phyloP scores from a whole-genome alignment of 225 moss, liverwort and hornwort species.

The Ulota crispa region DNA sequence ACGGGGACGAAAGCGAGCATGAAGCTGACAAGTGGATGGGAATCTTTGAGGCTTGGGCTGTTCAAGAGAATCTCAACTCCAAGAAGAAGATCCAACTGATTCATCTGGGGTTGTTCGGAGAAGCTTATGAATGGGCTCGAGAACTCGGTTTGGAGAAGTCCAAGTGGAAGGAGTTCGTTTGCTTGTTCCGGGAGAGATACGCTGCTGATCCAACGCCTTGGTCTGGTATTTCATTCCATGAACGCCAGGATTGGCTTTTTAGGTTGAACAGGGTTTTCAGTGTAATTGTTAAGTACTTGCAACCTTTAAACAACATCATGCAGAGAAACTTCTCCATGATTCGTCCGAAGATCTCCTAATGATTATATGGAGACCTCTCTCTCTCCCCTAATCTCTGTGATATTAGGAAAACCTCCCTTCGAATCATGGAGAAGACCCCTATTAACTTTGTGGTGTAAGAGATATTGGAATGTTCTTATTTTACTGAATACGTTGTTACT shows the following conservation, averaged over 20 bases:
- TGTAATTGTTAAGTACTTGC: neutral
- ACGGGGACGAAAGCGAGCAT: conserved; percentile 35
- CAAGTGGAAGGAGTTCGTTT: conserved; percentile 52
- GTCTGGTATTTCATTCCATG: conserved; percentile 46
- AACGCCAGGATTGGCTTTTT: conserved; percentile 10
- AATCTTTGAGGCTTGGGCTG: conserved; percentile 42
- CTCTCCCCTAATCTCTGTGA: neutral
- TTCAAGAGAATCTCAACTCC: conserved; percentile 45
- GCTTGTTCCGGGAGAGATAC: conserved; percentile 46
- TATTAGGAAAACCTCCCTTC: neutral
- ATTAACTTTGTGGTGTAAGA: neutral
- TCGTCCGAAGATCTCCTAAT: neutral
- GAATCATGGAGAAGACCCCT: neutral
- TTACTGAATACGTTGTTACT: neutral
- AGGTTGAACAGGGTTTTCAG: neutral
- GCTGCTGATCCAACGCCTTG: conserved; percentile 50
- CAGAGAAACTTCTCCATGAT: neutral
- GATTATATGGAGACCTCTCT: neutral
- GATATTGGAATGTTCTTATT: neutral
- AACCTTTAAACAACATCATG: neutral
- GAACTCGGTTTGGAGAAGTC: conserved; percentile 41
- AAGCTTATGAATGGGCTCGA: conserved; percentile 53
- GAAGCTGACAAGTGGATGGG: conserved; percentile 40
- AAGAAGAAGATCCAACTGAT: conserved; percentile 51
- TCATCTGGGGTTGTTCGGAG: conserved; percentile 48